Evolutionary conservation across 495 filamentous ascomycete species (phyloP), one percentile per base, ranked within the genome.

Genomic region (Talaromyces nanjingensis): DNA sequence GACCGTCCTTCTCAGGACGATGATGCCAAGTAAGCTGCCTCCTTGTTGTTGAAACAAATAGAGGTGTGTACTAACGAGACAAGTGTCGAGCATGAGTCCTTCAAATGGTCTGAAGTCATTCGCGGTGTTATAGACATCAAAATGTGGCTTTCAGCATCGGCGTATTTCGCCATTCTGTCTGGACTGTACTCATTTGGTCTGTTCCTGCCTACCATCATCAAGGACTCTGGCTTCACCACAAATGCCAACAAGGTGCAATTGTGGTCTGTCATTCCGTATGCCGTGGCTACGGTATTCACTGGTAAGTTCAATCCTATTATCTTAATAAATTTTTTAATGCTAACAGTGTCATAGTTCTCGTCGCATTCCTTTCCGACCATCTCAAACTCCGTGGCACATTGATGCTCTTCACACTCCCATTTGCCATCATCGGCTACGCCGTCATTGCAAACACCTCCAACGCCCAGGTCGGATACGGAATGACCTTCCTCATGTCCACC

Each of bases 181-280:
- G 77, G 77, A 2, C 31, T 79, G 25, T 79, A 79, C 65, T 79
- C 77, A 0, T 79, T 79, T 59, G 77, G 77, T 37, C 56, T 79
- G 22, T 79, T 79, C 54, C 64, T 97, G 0, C 93, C 93, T 3
- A 87, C 86, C 24, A 96, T 97, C 70, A 89, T 97, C 66, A 68
- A 77, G 42, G 83, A 86, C 42, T 82, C 75, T 34, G 91, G 91
- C 22, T 96, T 81, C 47, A 76, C 78, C 22, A 67, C 87, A 71
- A 80, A 77, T 22, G 73, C 83, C 14, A 89, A 90, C 4, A 84
- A 81, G 12, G 85, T 91, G 0, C 92, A 98, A 68, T 81, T 97
- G 3, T 84, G 96, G 69, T 87, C 86, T 7, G 93, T 97, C 0
- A 92, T 93, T 52, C 92, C 92, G 0, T 97, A 98, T 68, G 91